phyloP scores from a whole-genome alignment of 164 flowering plant genomes.

The Paratinospora sagittata region DNA sequence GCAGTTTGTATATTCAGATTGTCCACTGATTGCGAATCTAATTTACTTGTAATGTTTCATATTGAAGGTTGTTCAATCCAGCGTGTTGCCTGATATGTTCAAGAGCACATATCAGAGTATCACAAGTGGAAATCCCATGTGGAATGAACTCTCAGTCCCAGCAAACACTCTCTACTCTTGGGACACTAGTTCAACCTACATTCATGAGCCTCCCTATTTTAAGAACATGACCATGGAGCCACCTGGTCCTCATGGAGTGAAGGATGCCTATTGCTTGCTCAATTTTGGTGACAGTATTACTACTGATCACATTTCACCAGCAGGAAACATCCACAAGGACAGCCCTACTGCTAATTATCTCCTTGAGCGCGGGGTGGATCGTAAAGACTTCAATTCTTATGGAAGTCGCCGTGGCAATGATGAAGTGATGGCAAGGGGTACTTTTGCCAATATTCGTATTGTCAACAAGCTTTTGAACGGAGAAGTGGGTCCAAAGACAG shows the following conservation, averaged over 20 bases:
- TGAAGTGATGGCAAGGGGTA: slow-evolving; percentile 86
- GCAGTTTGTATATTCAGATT: neutral
- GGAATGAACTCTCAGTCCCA: slow-evolving; percentile 69
- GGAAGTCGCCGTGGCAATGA: slow-evolving; percentile 90
- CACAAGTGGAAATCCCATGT: slow-evolving; percentile 71
- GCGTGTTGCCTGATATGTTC: slow-evolving; percentile 76
- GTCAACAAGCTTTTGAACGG: slow-evolving; percentile 82
- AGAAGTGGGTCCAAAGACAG: slow-evolving; percentile 77
- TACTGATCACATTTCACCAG: slow-evolving; percentile 89
- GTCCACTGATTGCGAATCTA: neutral
- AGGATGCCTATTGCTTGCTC: slow-evolving; percentile 76
- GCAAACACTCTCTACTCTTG: slow-evolving; percentile 46
- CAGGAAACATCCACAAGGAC: slow-evolving; percentile 77
- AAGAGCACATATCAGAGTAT: slow-evolving; percentile 63
- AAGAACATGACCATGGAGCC: slow-evolving; percentile 78
- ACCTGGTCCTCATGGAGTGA: slow-evolving; percentile 75
- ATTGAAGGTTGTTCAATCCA: slow-evolving; percentile 62
- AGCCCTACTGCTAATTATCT: slow-evolving; percentile 79
- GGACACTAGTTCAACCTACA: slow-evolving; percentile 78
- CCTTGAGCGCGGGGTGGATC: slow-evolving; percentile 64
- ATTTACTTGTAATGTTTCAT: slow-evolving; percentile 4
- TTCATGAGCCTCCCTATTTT: slow-evolving; percentile 86
- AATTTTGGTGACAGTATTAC: slow-evolving; percentile 87
- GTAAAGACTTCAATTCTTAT: slow-evolving; percentile 75
- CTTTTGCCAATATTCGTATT: slow-evolving; percentile 78